phyloP scores from a whole-genome alignment of 2,329 filamentous ascomycete species.

The Aspergillus sp. region DNA sequence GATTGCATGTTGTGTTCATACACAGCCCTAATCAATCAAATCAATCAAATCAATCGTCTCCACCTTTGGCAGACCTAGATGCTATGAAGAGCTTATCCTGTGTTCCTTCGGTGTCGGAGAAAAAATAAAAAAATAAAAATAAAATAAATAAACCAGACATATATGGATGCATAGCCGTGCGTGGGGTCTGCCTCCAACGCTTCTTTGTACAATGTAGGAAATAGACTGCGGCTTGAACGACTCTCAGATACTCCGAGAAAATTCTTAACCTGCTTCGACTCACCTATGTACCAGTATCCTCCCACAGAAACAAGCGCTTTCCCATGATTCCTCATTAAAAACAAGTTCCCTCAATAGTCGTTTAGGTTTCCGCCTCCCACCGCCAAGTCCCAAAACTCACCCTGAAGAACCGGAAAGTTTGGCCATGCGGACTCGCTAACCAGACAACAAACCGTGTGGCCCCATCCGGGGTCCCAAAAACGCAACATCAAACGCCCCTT shows the following conservation, averaged over 20 bases:
- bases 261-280: background rate
- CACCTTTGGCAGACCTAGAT: background rate
- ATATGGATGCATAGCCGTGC: background rate
- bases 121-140: no score
- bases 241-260: no score
- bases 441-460: background rate
- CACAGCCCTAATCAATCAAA: constrained; percentile 4
- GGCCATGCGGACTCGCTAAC: background rate
- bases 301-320: background rate
- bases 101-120: no score
- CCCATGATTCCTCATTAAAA: background rate
- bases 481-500: no score
- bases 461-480: background rate
- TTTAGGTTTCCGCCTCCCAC: background rate
- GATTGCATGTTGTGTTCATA: background rate
- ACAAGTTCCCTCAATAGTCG: background rate
- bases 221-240: no score
- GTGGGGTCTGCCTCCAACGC: background rate
- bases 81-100: no score
- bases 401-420: no score
- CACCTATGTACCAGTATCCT: background rate
- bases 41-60: background rate
- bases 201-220: background rate
- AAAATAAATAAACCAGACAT: no score
- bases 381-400: background rate